Evolutionary conservation across 208 protist species (phyloP), one percentile per base, ranked within the genome.

Genomic region (Porcisia hertigi): DNA sequence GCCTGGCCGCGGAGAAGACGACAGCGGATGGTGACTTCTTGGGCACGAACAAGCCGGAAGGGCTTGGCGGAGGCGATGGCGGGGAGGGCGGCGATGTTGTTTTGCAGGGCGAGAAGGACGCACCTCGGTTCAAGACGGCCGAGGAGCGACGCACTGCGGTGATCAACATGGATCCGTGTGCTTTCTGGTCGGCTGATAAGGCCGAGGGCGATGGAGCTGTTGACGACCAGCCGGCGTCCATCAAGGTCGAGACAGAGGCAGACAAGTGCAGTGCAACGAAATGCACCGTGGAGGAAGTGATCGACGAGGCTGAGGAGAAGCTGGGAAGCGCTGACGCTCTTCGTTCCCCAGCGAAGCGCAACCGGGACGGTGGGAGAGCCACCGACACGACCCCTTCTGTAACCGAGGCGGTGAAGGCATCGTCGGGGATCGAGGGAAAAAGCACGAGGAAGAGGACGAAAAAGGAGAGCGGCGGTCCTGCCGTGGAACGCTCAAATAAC

Each of bases 141-240:
- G 63, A 75, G 58, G 67, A 83, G 63, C 74, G 83, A 6, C 75
- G 75, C 5, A 75, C 63, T 57, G 76, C 77, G 34, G 45, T 86
- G 36, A 62, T 77, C 11, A 9, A 18, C 67, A 81, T 83, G 79
- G 71, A 65, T 2, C 70, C 77, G 0, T 59, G 72, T 25, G 73
- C 34, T 39, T 78, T 81, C 70, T 82, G 78, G 82, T 53, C 53
- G 23, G 25, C 25, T n/a, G 62, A 78, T n/a, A 78, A 14, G 43
- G 69, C 49, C 2, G 69, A 59, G 49, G 53, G 54, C 53, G 75
- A 23, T 7, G 59, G 49, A 20, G 69, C 52, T n/a, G 59, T 67
- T 2, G 60, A 76, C 30, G 66, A 84, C n/a, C 36, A 67, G 30
- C 34, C 65, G 30, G 47, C 47, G 47, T 41, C 69, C 23, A 43